Evolutionary conservation across 2,329 filamentous ascomycete species (phyloP).

Genomic region (Neonectria faginata): DNA sequence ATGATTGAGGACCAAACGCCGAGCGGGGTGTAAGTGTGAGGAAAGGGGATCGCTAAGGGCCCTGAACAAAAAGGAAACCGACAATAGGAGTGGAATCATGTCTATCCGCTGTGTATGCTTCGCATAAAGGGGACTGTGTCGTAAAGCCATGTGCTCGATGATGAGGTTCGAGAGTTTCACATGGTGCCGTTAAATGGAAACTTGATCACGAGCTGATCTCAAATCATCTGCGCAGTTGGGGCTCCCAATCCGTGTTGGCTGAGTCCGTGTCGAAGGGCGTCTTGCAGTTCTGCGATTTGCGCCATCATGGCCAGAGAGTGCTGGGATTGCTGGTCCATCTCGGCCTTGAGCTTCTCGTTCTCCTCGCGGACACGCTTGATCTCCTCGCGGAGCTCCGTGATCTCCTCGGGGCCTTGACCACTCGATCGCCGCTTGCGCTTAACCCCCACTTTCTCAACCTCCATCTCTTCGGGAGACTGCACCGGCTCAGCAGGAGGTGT

Average conservation of each 20-base stretch:
- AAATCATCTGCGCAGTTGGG: conserved; percentile 58
- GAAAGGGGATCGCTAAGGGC: conserved; percentile 8
- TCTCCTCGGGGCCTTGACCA: conserved; percentile 54
- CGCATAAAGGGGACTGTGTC: conserved; percentile 13
- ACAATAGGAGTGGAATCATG: conserved; percentile 12
- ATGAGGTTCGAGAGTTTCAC: conserved; percentile 5
- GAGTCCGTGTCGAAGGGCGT: conserved; percentile 54
- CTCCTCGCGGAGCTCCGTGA: conserved; percentile 71
- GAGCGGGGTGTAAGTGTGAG: conserved; percentile 27
- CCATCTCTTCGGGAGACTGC: conserved; percentile 59
- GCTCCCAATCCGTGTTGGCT: conserved; percentile 49
- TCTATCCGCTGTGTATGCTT: conserved; percentile 23
- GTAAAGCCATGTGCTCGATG: conserved; percentile 16
- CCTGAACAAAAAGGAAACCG: conserved; percentile 5
- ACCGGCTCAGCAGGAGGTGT: conserved; percentile 51
- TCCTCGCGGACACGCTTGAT: conserved; percentile 75
- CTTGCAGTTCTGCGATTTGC: conserved; percentile 61
- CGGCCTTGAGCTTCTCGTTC: conserved; percentile 68
- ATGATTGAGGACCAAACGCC: conserved; percentile 37
- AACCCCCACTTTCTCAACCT: conserved; percentile 57
- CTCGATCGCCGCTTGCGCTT: conserved; percentile 61
- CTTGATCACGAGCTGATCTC: not conserved
- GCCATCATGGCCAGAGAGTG: conserved; percentile 61
- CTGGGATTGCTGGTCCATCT: conserved; percentile 62
- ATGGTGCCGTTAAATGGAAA: conserved; percentile 7